These are phyloP conservation scores for Nannochloropsis gaditana DNA, from an alignment of 108 stramenopile species.

Conservation along the genomic window DNA sequence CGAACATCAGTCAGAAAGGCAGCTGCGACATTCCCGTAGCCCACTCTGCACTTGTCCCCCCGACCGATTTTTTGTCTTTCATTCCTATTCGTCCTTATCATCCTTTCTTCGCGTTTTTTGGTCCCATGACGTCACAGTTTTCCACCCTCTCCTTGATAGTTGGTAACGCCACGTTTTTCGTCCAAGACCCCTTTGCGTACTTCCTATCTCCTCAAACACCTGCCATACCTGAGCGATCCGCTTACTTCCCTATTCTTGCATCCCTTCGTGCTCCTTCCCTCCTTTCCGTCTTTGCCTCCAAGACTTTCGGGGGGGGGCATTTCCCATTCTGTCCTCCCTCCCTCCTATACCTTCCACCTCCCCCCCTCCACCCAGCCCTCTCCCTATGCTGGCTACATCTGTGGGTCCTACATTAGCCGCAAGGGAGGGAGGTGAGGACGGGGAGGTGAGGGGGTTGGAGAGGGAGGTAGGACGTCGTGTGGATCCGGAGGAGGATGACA, in stretches of 20 bases:
- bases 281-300: neutral
- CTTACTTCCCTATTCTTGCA: neutral
- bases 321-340: no score
- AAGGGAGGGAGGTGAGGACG: no score
- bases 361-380: no score
- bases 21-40: no score
- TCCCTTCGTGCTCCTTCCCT: neutral
- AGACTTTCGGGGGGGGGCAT: no score
- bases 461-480: no score
- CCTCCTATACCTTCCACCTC: no score
- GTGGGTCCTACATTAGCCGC: no score
- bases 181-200: neutral
- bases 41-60: neutral
- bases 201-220: neutral
- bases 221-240: neutral
- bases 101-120: neutral
- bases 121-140: neutral
- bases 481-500: no score
- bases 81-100: neutral
- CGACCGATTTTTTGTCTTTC: neutral
- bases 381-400: no score
- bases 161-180: neutral
- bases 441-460: no score
- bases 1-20: no score
- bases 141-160: neutral